Evolutionary conservation across 768 basidiomycete genomes (phyloP).

Genomic region (Coprinopsis marcescibilis): DNA sequence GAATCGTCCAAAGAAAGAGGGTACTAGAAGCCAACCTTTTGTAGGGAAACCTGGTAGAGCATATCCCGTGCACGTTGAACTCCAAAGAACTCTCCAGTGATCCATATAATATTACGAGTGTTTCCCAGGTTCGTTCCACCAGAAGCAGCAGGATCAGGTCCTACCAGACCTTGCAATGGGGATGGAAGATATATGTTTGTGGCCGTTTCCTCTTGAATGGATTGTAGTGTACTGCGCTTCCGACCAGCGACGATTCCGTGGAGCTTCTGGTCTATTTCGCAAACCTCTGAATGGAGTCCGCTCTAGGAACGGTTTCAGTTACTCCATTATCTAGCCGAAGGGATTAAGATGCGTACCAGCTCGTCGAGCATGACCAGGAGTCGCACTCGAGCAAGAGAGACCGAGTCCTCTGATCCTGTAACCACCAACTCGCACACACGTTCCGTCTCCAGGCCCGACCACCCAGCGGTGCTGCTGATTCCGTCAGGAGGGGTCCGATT

Average conservation of each 20-base stretch:
- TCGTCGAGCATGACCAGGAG: conserved; percentile 93
- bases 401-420: conserved; percentile 82
- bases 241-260: conserved; percentile 89
- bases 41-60: conserved; percentile 81
- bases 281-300: conserved; percentile 84
- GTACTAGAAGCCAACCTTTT: conserved; percentile 54
- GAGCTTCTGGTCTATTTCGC: conserved; percentile 93
- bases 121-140: conserved; percentile 41
- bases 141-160: conserved; percentile 49
- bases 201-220: conserved; percentile 94
- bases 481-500: conserved; percentile 74
- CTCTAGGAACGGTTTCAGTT: conserved; percentile 45
- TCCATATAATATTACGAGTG: conserved; percentile 81
- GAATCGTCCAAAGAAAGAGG: conserved; percentile 2
- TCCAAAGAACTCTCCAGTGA: conserved; percentile 96
- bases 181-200: conserved; percentile 96
- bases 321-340: neutral
- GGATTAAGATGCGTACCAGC: conserved; percentile 51
- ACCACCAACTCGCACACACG: conserved; percentile 90
- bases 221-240: conserved; percentile 80
- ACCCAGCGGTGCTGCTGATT: conserved; percentile 70
- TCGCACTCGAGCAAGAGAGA: conserved; percentile 86
- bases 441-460: conserved; percentile 91
- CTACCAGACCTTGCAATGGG: conserved; percentile 79
- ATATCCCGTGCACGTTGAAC: conserved; percentile 94